Evolutionary conservation across 148 eudicot genomes (phyloP), one percentile per base, ranked within the genome.

Genomic region (Rhododendron ovatum): DNA sequence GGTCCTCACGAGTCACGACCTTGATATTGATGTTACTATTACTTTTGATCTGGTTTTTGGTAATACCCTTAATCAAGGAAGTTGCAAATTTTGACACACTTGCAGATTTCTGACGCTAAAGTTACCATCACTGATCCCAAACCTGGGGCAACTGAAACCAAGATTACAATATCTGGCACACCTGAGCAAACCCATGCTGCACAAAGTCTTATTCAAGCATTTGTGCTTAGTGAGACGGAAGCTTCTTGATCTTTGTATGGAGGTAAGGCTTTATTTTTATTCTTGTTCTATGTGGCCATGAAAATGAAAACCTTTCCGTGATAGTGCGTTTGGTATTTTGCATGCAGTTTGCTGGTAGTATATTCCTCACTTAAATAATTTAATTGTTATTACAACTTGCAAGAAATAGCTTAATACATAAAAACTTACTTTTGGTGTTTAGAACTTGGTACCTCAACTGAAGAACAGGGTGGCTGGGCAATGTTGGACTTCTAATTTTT

Each of bases 181-280:
- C 99, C 99, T 48, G 98, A 97, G 86, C 96, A 97, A 91, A 91
- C 99, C 20, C 92, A 92, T 91, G 99, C 98, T 33, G 98, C 99
- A 37, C 99, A 97, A 83, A 90, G 92, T 92, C 98, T 97, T 24
- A 97, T 95, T 83, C 98, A 97, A 90, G 98, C 98, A 41, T 97
- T 97, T 87, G 98, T 97, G 48, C 91, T 94, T 69, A 85, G 90
- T 39, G 99, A 97, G 90, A 94, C 90, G 8, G 91, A 94, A 86
- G 90, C 91, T 80, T 51, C 89, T 77, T 93, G 91, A 91, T 78
- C 35, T 39, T 59, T 86, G 78, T 43, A 28, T 76, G 83, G 78
- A 81, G 89, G 87, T 84, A 86, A 87, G 45, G 50, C 50, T 37
- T 55, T 33, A 41, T 15, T 37, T 14, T 55, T 22, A n/a, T 30